Base-by-base conservation (phyloP, 768 basidiomycete genomes). In the Kwoniella mangroviensis region DNA sequence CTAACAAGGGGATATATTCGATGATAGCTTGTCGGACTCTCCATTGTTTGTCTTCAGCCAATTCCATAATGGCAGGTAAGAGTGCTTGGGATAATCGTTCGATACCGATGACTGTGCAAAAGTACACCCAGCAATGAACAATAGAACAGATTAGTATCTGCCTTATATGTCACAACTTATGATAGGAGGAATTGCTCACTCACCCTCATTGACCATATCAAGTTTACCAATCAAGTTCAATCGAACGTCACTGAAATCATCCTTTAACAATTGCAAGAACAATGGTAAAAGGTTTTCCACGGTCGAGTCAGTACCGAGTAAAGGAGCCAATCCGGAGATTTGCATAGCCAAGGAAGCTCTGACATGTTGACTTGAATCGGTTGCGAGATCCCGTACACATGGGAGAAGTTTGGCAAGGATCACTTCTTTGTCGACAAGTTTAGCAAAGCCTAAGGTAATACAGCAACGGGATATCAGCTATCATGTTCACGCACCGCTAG, bases 11-110 rank as follows among this genome's bases (percentile, higher is more conserved):
- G 76, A 99, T 86, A 85, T 99, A 98, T 84, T 98, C 97, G 84
- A 99, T 99, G 85, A 99, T 98, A 9, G 97, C 97, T 84, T 99
- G 97, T 75, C 97, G 91, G 21, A 99, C 96, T 34, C 97, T 91
- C 97, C 97, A 99, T 70, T 97, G 97, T 83, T 98, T 99, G 86
- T 99, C 97, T 84, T 98, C 96, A 9, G 97, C 97, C 42, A 99
- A 87, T 81, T 98, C 93, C 72, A 98, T 92, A 74, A 99, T 98
- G 45, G 97, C 97, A 10, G 97, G 97, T 40, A 99, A 88, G 45
- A 99, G 90, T 4, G 93, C 95, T 75, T 95, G 94, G 1, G 94
- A 93, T 62, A 99, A 85, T 40, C 94, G 87, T 70, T 98, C 93
- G 78, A 98, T 97, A 56, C 97, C 97, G 74, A 99, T 98, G n/a